These are phyloP conservation scores for Pyracantha coccinea DNA, from an alignment of 331 rosid species.

Conservation along the genomic window DNA sequence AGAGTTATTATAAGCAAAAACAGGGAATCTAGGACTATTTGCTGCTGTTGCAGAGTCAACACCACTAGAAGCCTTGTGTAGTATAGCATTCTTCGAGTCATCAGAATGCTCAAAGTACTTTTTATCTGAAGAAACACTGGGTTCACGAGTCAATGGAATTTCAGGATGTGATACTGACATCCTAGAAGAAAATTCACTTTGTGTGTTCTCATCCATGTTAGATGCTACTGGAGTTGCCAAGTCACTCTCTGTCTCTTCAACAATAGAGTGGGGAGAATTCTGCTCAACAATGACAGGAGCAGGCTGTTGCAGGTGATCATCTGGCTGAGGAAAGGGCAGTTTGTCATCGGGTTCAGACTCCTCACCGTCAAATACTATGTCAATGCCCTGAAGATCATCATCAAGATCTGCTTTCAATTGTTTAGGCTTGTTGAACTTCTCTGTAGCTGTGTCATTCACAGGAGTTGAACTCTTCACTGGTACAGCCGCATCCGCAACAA, in stretches of 20 bases:
- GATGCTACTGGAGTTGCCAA: conserved; percentile 58
- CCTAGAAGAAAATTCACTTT: conserved; percentile 85
- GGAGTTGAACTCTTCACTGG: conserved; percentile 53
- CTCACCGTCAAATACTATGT: conserved; percentile 93
- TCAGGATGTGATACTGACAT: conserved; percentile 80
- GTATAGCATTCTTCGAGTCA: conserved; percentile 47
- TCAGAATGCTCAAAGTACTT: conserved; percentile 75
- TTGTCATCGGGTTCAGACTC: conserved; percentile 90
- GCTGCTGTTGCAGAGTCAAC: conserved; percentile 43
- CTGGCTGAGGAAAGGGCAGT: conserved; percentile 86
- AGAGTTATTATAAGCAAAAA: conserved; percentile 40
- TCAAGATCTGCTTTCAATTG: conserved; percentile 76
- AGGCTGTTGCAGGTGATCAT: conserved; percentile 76
- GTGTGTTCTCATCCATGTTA: conserved; percentile 70
- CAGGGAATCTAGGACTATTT: conserved; percentile 48
- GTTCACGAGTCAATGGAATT: conserved; percentile 65
- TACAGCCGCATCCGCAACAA: conserved; percentile 60
- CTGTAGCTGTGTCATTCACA: conserved; percentile 40
- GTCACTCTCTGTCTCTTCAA: conserved; percentile 92
- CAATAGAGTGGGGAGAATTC: conserved; percentile 90
- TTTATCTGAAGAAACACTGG: conserved; percentile 82
- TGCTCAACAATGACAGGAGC: conserved; percentile 65
- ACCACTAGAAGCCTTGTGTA: conserved; percentile 43
- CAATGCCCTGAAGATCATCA: conserved; percentile 96
- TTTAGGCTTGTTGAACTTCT: conserved; percentile 69